These are phyloP conservation scores for Phytophthora pini DNA, from an alignment of 352 stramenopile genomes.

Conservation along the genomic window DNA sequence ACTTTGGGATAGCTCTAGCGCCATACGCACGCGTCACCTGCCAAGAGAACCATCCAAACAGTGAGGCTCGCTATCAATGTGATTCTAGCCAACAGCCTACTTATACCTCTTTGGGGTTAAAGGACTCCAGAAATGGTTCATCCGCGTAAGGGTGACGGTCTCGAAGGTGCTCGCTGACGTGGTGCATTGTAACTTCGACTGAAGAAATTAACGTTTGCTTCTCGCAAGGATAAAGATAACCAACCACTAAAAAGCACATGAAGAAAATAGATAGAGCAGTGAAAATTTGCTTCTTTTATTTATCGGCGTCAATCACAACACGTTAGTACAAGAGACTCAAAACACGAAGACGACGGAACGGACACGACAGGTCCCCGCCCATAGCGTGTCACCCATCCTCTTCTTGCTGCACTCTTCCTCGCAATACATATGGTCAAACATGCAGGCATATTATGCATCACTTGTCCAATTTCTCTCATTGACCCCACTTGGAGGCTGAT, in stretches of 20 bases:
- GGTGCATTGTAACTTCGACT: slow-evolving; percentile 47
- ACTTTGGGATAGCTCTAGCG: slow-evolving; percentile 57
- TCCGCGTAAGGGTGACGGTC: slow-evolving; percentile 71
- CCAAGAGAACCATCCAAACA: neutral
- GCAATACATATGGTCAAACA: neutral
- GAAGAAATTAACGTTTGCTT: neutral
- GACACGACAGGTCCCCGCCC: slow-evolving; percentile 33
- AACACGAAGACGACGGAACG: slow-evolving; percentile 11
- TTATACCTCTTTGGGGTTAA: slow-evolving; percentile 55
- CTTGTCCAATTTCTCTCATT: slow-evolving; percentile 66
- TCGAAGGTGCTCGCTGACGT: slow-evolving; percentile 68
- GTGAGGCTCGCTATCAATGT: neutral
- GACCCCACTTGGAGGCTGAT: slow-evolving; percentile 56
- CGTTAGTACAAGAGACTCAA: slow-evolving; percentile 11
- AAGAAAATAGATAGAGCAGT: slow-evolving; percentile 12
- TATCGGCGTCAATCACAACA: neutral
- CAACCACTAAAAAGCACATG: slow-evolving; percentile 1
- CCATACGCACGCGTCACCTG: slow-evolving; percentile 71
- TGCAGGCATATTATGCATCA: slow-evolving; percentile 21
- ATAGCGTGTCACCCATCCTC: slow-evolving; percentile 25
- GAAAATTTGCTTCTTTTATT: no score
- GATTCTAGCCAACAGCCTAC: no score
- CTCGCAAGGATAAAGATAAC: neutral
- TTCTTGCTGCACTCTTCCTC: slow-evolving; percentile 40
- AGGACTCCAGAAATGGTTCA: slow-evolving; percentile 59